These are phyloP conservation scores for Scleromitrula shiraiana DNA, from an alignment of 2,329 filamentous ascomycete genomes.

Conservation along the genomic window DNA sequence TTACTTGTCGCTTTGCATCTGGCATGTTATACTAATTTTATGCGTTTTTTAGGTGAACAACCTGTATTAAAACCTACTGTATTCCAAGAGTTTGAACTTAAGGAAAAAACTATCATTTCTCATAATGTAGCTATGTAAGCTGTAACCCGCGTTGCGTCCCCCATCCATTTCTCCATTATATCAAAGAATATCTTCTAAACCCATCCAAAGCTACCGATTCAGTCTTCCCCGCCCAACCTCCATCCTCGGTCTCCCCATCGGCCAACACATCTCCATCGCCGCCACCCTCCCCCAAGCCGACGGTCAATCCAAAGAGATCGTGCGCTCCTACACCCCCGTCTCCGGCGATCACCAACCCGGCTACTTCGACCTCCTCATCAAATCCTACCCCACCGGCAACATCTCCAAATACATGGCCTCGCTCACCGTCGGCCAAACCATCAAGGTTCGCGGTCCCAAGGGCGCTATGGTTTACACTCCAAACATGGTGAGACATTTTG, in stretches of 20 bases:
- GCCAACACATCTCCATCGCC: constrained; percentile 96
- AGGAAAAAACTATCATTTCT: constrained; percentile 90
- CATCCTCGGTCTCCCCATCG: constrained; percentile 93
- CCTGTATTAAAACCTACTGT: constrained; percentile 78
- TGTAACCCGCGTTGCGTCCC: too few species aligned
- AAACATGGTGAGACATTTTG: constrained; percentile 93
- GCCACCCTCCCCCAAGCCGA: constrained; percentile 59
- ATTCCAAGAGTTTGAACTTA: constrained; percentile 89
- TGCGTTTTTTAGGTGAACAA: constrained; percentile 50
- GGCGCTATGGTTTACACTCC: constrained; percentile 96
- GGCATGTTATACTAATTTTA: too few species aligned
- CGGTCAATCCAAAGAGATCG: constrained; percentile 72
- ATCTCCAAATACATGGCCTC: constrained; percentile 89
- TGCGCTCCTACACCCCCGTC: constrained; percentile 88
- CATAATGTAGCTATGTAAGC: constrained; percentile 93
- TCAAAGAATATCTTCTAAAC: constrained; percentile 5
- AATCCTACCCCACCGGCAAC: constrained; percentile 95
- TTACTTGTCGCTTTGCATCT: too few species aligned
- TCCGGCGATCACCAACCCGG: constrained; percentile 83
- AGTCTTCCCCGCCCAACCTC: constrained; percentile 66
- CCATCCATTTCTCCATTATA: background rate
- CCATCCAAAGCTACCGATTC: constrained; percentile 73
- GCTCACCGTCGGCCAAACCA: constrained; percentile 73
- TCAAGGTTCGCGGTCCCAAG: constrained; percentile 91
- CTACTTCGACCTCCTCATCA: constrained; percentile 94